Evolutionary conservation across 2,329 filamentous ascomycete species (phyloP).

Genomic region (Cryphonectria carpinicola): DNA sequence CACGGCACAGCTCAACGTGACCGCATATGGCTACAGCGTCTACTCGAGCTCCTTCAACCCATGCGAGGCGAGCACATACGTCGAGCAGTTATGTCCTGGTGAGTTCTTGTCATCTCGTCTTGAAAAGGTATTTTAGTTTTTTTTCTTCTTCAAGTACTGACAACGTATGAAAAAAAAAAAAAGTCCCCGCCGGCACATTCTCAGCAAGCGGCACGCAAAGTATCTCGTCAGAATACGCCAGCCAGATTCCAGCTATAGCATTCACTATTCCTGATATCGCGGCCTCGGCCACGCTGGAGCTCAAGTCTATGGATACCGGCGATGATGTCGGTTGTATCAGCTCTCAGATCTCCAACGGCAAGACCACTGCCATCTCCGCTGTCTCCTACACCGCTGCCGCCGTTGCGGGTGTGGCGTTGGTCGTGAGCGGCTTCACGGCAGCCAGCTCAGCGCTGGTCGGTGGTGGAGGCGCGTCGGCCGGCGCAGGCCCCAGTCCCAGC

Average conservation of each 20-base stretch:
- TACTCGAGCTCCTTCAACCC: constrained; percentile 85
- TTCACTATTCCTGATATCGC: constrained; percentile 91
- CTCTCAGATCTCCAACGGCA: constrained; percentile 83
- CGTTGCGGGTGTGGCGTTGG: constrained; percentile 81
- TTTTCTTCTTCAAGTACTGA: constrained; percentile 24
- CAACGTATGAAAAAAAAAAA: constrained; percentile 37
- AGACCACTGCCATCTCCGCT: constrained; percentile 73
- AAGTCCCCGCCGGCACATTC: constrained; percentile 77
- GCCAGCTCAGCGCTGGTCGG: constrained; percentile 63
- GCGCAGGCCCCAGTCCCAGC: constrained; percentile 73
- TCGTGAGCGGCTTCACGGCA: constrained; percentile 73
- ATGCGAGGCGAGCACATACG: constrained; percentile 68
- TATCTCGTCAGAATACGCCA: constrained; percentile 73
- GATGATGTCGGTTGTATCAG: constrained; percentile 79
- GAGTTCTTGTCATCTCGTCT: constrained; percentile 38
- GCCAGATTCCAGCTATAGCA: constrained; percentile 82
- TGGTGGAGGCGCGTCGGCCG: constrained; percentile 53
- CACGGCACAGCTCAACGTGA: constrained; percentile 73
- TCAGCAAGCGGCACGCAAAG: constrained; percentile 70
- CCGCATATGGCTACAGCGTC: constrained; percentile 80
- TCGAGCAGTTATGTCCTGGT: constrained; percentile 82
- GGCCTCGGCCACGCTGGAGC: constrained; percentile 77
- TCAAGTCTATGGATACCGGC: constrained; percentile 62
- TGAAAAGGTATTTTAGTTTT: constrained; percentile 8
- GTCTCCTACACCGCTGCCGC: constrained; percentile 85